Conservation (phyloP, 2,329 filamentous ascomycete species). For the Diaporthe sp. region DNA sequence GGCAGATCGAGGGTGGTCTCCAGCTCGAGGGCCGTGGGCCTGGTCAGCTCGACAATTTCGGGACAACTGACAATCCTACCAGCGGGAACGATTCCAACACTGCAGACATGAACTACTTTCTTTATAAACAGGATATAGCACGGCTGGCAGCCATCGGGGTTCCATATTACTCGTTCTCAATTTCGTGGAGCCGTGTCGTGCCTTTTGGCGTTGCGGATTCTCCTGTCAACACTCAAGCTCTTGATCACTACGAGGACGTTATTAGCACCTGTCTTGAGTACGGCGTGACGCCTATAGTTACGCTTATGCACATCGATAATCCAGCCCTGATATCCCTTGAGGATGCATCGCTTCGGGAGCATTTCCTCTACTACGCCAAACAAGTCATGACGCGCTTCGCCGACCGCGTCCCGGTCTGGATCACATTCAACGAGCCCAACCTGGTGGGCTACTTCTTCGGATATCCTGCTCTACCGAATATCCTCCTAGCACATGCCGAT, state of each 20-base stretch:
- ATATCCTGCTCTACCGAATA: conserved; percentile 9
- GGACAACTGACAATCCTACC: not conserved
- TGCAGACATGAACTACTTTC: conserved; percentile 24
- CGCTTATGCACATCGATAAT: conserved; percentile 11
- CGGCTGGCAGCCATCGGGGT: conserved; percentile 12
- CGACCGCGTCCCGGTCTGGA: conserved; percentile 1
- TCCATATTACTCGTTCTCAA: conserved; percentile 18
- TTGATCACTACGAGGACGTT: conserved; percentile 28
- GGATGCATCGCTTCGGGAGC: conserved; percentile 7
- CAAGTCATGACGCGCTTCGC: conserved; percentile 23
- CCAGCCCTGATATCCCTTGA: not conserved
- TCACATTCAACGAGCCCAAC: conserved; percentile 19
- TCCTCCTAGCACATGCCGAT: conserved; percentile 17
- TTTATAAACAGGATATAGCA: conserved; percentile 34
- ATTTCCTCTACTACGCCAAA: conserved; percentile 32
- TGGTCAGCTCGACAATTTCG: not conserved
- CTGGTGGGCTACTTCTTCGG: conserved; percentile 4
- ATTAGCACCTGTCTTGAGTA: conserved; percentile 21
- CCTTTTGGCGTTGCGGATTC: conserved; percentile 11
- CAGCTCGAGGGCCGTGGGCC: conserved; percentile 28
- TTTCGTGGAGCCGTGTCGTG: conserved; percentile 28
- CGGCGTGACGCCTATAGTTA: conserved; percentile 10
- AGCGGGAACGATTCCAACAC: conserved; percentile 13
- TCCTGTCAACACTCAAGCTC: conserved; percentile 28
- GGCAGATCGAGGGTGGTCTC: conserved; percentile 24